Evolutionary conservation across 2,329 filamentous ascomycete species (phyloP).

Genomic region (Phaeosphaeria sp.): DNA sequence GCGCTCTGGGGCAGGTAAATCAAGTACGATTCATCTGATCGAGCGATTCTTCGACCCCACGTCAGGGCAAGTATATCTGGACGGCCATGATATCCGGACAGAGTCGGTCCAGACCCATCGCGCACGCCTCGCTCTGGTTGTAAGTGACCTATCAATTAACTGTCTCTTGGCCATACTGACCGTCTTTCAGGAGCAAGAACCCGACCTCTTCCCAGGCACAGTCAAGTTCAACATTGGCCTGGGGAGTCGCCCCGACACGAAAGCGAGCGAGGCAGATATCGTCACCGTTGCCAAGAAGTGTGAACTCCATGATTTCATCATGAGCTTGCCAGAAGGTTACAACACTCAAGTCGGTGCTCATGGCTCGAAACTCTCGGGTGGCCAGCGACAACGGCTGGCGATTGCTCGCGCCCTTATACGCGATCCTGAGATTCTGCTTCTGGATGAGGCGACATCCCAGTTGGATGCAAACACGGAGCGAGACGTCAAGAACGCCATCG

Average conservation of each 20-base stretch:
- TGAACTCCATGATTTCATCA: constrained; percentile 56
- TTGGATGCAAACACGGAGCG: constrained; percentile 55
- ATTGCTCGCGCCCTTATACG: constrained; percentile 55
- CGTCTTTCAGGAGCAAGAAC: constrained; percentile 46
- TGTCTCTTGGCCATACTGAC: not conserved
- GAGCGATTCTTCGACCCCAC: constrained; percentile 55
- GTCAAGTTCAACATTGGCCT: constrained; percentile 54
- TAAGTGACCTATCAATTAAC: constrained; percentile 13
- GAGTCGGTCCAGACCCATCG: constrained; percentile 47
- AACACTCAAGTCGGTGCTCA: constrained; percentile 54
- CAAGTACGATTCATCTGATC: constrained; percentile 53
- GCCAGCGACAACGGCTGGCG: constrained; percentile 55
- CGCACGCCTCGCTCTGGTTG: constrained; percentile 51
- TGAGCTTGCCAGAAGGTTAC: constrained; percentile 55
- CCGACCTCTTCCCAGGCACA: constrained; percentile 54
- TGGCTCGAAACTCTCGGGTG: constrained; percentile 53
- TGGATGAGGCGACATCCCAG: constrained; percentile 57
- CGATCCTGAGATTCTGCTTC: constrained; percentile 54
- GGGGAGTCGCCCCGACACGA: constrained; percentile 40
- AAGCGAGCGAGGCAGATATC: constrained; percentile 34
- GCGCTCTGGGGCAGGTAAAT: constrained; percentile 55
- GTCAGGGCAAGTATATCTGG: constrained; percentile 47
- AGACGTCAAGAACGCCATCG: constrained; percentile 51
- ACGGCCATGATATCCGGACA: constrained; percentile 51
- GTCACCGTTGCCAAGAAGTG: constrained; percentile 49